Conservation (phyloP, 1,284 basidiomycete genomes). For the Limonomyces culmigenus region DNA sequence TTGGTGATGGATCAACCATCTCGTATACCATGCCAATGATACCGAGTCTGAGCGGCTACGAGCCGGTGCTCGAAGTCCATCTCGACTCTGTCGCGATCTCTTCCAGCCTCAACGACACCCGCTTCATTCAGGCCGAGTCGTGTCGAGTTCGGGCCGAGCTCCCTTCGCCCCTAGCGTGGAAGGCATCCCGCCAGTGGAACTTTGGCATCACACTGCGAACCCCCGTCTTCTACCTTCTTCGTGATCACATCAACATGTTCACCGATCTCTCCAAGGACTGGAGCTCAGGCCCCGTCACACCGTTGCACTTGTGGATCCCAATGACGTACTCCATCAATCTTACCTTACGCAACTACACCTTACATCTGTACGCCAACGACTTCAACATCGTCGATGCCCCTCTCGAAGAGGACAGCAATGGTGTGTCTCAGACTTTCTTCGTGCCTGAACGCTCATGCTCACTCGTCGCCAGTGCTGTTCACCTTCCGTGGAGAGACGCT, state of each 20-base stretch:
- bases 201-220: conserved; percentile 54
- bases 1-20: conserved; percentile 71
- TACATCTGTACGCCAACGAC: conserved; percentile 83
- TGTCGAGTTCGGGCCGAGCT: conserved; percentile 56
- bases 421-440: conserved; percentile 20
- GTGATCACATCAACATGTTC: conserved; percentile 87
- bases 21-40: conserved; percentile 74
- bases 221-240: conserved; percentile 60
- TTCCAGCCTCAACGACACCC: conserved; percentile 78
- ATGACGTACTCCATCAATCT: conserved; percentile 61
- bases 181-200: conserved; percentile 60
- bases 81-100: conserved; percentile 66
- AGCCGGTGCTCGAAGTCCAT: conserved; percentile 63
- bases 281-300: conserved; percentile 62
- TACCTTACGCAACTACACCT: conserved; percentile 54
- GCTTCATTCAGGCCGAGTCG: conserved; percentile 56
- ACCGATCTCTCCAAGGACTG: conserved; percentile 83
- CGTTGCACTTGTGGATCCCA: conserved; percentile 72
- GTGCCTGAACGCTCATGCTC: background rate
- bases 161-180: conserved; percentile 50
- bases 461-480: conserved; percentile 40
- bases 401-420: conserved; percentile 60
- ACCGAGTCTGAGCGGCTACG: conserved; percentile 55
- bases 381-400: conserved; percentile 92
- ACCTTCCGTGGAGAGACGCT: conserved; percentile 45